Evolutionary conservation across 1,284 basidiomycete genomes (phyloP).

Genomic region (Trametes sp.): DNA sequence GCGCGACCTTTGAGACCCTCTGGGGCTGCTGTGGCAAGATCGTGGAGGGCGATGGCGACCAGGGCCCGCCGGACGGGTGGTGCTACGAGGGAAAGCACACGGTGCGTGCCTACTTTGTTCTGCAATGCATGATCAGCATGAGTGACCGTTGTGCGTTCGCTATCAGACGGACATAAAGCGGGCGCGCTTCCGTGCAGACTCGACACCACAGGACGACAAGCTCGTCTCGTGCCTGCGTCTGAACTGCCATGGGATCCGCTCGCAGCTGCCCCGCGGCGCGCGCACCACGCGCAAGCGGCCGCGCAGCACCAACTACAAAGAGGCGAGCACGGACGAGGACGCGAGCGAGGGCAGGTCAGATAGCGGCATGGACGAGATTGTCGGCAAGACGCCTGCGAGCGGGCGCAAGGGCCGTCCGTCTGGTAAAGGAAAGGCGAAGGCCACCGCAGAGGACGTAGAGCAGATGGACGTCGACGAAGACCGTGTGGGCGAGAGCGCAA

Average conservation of each 20-base stretch:
- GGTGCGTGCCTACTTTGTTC: conserved; percentile 48
- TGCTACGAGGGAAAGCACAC: conserved; percentile 84
- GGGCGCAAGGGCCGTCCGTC: conserved; percentile 19
- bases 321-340: conserved; percentile 38
- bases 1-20: conserved; percentile 56
- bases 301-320: conserved; percentile 36
- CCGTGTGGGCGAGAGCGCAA: conserved; percentile 29
- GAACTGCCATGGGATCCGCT: conserved; percentile 57
- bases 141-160: neutral
- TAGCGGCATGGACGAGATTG: conserved; percentile 45
- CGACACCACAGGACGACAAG: conserved; percentile 71
- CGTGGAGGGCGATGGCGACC: conserved; percentile 76
- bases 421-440: conserved; percentile 24
- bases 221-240: conserved; percentile 62
- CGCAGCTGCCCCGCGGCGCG: conserved; percentile 39
- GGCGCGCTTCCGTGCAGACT: conserved; percentile 78
- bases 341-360: conserved; percentile 42
- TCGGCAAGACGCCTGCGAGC: conserved; percentile 29
- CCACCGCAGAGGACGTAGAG: conserved; percentile 29
- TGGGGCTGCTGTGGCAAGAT: conserved; percentile 77
- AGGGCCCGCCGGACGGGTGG: conserved; percentile 84
- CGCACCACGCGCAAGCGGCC: conserved; percentile 40
- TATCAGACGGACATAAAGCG: conserved; percentile 72
- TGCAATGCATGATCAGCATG: neutral
- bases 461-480: conserved; percentile 42